A percentile compares a stretch with the other conserved stretches of the same genome.
Conservation (phyloP, 805 yeast genomes). For the Metschnikowia koreensis region DNA sequence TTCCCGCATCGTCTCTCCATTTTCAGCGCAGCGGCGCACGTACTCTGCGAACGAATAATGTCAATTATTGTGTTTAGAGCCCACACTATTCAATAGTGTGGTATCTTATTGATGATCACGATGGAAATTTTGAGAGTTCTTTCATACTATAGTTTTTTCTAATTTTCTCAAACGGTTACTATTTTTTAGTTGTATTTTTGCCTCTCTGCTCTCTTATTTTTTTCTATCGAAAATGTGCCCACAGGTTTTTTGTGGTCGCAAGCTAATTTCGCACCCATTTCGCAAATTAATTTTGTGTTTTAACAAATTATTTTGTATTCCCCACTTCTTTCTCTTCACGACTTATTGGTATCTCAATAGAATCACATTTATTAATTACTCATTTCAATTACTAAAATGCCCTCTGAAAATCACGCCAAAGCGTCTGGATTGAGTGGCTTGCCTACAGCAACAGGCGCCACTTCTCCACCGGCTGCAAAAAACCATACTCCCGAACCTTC, state of each 20-base stretch:
- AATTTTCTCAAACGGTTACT: no score
- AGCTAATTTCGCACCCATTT: conserved; percentile 5
- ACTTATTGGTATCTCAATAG: not conserved
- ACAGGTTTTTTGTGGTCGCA: not conserved
- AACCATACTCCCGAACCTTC: conserved; percentile 7
- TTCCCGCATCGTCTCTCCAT: no score
- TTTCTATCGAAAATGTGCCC: not conserved
- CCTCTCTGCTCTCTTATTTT: not conserved
- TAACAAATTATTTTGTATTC: not conserved
- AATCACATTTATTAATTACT: not conserved
- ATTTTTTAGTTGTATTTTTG: not conserved
- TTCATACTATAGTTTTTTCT: no score
- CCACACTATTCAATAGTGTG: no score
- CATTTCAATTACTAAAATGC: not conserved
- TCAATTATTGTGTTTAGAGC: no score
- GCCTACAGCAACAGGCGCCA: not conserved
- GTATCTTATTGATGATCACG: no score
- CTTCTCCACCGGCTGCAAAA: conserved; percentile 8
- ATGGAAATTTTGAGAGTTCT: no score
- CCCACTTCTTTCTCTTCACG: conserved; percentile 1
- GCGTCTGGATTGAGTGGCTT: not conserved
- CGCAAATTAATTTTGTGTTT: not conserved
- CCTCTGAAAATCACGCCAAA: conserved; percentile 7
- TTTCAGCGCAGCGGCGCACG: no score
- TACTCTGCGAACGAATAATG: no score